Percentiles rank a stretch among this genome's conserved stretches.
Evolutionary conservation across 306 rosid genomes (phyloP).

Genomic region (Sindora glabra): DNA sequence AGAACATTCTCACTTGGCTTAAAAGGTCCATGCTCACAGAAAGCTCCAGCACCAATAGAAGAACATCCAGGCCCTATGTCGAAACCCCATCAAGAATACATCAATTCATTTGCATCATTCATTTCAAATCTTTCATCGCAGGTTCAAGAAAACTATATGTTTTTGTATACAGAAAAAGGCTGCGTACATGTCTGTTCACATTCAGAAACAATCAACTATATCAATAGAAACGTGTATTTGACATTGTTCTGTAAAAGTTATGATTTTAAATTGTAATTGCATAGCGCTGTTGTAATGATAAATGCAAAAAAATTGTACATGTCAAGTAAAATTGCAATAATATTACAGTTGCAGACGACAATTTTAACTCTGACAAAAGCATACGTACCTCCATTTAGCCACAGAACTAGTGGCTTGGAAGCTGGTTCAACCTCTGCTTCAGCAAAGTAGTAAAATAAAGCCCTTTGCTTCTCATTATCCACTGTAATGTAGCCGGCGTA

Average conservation of each 20-base stretch:
- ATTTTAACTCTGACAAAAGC: too few species aligned
- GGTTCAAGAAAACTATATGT: too few species aligned
- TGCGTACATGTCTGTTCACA: too few species aligned
- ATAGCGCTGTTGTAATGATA: too few species aligned
- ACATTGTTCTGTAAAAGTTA: too few species aligned
- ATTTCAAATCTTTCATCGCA: not conserved
- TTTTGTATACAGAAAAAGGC: too few species aligned
- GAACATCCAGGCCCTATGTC: slow-evolving; percentile 90
- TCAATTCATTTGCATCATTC: not conserved
- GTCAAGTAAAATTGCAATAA: too few species aligned
- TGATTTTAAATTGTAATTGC: too few species aligned
- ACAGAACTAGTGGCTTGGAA: slow-evolving; percentile 82
- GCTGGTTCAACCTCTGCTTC: slow-evolving; percentile 66
- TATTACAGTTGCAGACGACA: too few species aligned
- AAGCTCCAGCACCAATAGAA: slow-evolving; percentile 70
- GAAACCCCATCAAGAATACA: slow-evolving; percentile 12
- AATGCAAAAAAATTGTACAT: not conserved
- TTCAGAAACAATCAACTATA: too few species aligned
- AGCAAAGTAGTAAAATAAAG: slow-evolving; percentile 75
- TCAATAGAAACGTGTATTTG: too few species aligned
- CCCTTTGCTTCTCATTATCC: slow-evolving; percentile 45
- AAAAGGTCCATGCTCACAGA: slow-evolving; percentile 69
- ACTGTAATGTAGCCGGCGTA: slow-evolving; percentile 73
- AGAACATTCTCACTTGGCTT: slow-evolving; percentile 45
- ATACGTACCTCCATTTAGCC: slow-evolving; percentile 76